Percentiles rank a stretch among this genome's conserved stretches.
phyloP scores from a whole-genome alignment of 768 basidiomycete species.

The Coprinellus aureogranulatus region DNA sequence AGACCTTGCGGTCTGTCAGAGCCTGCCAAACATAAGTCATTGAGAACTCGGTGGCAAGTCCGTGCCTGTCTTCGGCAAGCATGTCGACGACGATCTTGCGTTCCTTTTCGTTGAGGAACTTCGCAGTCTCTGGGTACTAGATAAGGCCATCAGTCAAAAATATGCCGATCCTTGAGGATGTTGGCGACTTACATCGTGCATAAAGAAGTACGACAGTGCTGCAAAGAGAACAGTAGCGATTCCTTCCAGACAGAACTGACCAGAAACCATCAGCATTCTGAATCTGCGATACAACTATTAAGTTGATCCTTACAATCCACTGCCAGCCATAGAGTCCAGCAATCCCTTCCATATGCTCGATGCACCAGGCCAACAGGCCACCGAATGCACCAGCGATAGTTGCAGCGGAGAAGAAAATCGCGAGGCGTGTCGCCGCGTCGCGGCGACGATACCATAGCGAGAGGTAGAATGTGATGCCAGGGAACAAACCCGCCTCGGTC shows the following conservation, averaged over 20 bases:
- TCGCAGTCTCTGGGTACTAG: conserved; percentile 57
- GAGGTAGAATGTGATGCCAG: conserved; percentile 41
- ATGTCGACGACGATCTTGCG: conserved; percentile 34
- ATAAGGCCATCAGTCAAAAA: neutral
- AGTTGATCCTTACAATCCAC: conserved; percentile 45
- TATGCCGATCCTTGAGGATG: neutral
- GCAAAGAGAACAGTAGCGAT: conserved; percentile 42
- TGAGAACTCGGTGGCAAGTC: conserved; percentile 44
- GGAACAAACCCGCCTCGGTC: conserved; percentile 36
- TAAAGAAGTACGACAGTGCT: conserved; percentile 44
- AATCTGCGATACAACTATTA: no score
- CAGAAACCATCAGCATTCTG: no score
- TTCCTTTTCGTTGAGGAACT: conserved; percentile 48
- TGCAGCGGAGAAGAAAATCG: conserved; percentile 62
- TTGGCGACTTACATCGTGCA: conserved; percentile 44
- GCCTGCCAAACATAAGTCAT: conserved; percentile 48
- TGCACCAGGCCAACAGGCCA: conserved; percentile 48
- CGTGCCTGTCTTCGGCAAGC: conserved; percentile 43
- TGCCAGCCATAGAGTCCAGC: conserved; percentile 41
- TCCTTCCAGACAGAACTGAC: conserved; percentile 45
- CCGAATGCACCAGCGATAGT: conserved; percentile 52
- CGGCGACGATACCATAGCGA: conserved; percentile 58
- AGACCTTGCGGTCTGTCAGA: conserved; percentile 43
- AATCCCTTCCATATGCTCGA: conserved; percentile 42
- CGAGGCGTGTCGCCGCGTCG: conserved; percentile 55